Evolutionary conservation across 2,329 filamentous ascomycete species (phyloP), one percentile per base, ranked within the genome.

Genomic region (Tolypocladium guangdongense): DNA sequence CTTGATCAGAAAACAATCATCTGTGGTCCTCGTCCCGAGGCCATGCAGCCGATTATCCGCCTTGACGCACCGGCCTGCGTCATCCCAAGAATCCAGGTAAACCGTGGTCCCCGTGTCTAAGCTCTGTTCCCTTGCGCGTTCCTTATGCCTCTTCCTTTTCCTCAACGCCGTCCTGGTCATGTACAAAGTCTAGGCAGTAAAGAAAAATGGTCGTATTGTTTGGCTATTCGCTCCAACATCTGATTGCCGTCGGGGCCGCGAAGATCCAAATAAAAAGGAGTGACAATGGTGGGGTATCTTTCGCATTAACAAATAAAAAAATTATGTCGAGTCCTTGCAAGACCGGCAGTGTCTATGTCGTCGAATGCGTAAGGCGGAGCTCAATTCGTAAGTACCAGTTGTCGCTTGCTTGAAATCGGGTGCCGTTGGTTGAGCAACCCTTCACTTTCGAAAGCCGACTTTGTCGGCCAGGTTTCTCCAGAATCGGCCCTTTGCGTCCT

Each of bases 391-490:
- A 35, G 22, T 32, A 8, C 22, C 27, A 45, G 1, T n/a, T 14
- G n/a, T 46, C 16, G 38, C 50, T 36, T 46, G 35, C 22, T 33
- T 30, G 16, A 32, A 11, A 43, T 24, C 16, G 24, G 24, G n/a
- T 12, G 41, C 41, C 30, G 41, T 24, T 45, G 24, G 22, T 14
- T 30, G 36, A 38, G 30, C 33, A 49, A 38, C 33, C 11, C 20
- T n/a, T 55, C 51, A 59, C 50, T 57, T 59, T 35, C 58, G 58
- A 32, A 59, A 52, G n/a, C 55, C 56, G 37, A 78, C 72, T 65
- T 74, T 78, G 50, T 70, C 75, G 36, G 70, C 74, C 18, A 79
- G 64, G 55, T 62, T 74, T 60, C 72, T 76, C 72, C 76, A 74
- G 62, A 79, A 78, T 51, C 72, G 71, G 20, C 69, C 63, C 57